Conservation (phyloP, 306 rosid species). For the Mucuna pruriens region DNA sequence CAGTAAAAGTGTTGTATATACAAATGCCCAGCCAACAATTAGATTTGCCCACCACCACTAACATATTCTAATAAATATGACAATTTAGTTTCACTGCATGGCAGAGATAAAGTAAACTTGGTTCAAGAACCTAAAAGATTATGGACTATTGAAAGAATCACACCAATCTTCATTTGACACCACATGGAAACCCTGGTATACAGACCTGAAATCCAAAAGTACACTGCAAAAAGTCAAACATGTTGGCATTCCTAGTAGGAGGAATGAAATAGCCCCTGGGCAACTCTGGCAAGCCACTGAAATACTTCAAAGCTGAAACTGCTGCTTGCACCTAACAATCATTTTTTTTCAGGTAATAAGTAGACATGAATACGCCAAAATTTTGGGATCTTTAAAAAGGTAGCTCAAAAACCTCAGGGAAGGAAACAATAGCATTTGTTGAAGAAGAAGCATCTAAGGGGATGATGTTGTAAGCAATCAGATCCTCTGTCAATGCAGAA, state of each 20-base stretch:
- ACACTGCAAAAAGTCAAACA: conserved; percentile 84
- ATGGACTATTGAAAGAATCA: neutral
- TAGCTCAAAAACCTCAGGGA: conserved; percentile 72
- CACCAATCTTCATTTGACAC: conserved; percentile 11
- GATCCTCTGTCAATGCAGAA: conserved; percentile 87
- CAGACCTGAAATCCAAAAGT: conserved; percentile 93
- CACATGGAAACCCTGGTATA: conserved; percentile 18
- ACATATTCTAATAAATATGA: neutral
- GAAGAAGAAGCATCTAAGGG: conserved; percentile 81
- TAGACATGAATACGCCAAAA: conserved; percentile 19
- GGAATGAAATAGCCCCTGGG: conserved; percentile 64
- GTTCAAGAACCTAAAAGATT: conserved; percentile 8
- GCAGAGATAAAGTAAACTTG: neutral
- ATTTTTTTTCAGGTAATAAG: conserved; percentile 16
- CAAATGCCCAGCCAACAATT: neutral
- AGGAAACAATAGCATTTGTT: conserved; percentile 66
- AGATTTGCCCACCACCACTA: conserved; percentile 3
- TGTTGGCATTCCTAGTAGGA: conserved; percentile 65
- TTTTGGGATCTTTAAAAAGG: conserved; percentile 11
- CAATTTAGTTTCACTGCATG: conserved; percentile 20
- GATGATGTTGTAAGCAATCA: conserved; percentile 88
- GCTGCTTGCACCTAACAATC: conserved; percentile 87
- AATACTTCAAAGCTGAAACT: conserved; percentile 69
- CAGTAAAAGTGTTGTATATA: neutral
- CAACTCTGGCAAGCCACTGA: conserved; percentile 71